Percentiles rank a stretch among this genome's conserved stretches.
These are phyloP conservation scores for Spathaspora arborariae DNA, from an alignment of 805 yeast species.

Conservation along the genomic window DNA sequence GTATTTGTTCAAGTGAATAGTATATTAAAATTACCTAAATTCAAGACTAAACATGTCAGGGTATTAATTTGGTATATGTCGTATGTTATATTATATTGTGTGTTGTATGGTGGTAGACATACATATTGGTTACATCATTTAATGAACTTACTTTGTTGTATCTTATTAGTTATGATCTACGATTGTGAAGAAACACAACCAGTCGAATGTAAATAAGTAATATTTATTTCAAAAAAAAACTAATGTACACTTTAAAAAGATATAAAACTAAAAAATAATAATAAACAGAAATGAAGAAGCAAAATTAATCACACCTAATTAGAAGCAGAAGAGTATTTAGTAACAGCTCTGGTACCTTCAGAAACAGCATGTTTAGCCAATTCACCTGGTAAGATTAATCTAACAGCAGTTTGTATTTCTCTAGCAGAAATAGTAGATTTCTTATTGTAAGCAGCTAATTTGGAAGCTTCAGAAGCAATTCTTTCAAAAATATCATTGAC, in stretches of 20 bases:
- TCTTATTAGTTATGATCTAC: constrained; percentile 30
- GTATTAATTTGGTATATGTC: constrained; percentile 8
- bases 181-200: not conserved
- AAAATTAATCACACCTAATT: constrained; percentile 16
- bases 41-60: constrained; percentile 9
- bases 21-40: constrained; percentile 44
- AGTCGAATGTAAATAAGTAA: not conserved
- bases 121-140: constrained; percentile 83
- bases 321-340: constrained; percentile 81
- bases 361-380: constrained; percentile 97
- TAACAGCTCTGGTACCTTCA: constrained; percentile 98
- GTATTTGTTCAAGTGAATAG: constrained; percentile 50
- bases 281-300: constrained; percentile 4
- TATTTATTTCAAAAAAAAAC: constrained; percentile 2
- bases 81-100: constrained; percentile 57
- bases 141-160: constrained; percentile 59
- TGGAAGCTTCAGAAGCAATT: constrained; percentile 96
- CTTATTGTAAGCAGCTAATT: constrained; percentile 98
- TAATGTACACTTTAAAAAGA: constrained; percentile 6
- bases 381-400: constrained; percentile 98
- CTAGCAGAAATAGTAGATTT: constrained; percentile 97
- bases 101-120: constrained; percentile 74
- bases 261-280: constrained; percentile 6
- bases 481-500: constrained; percentile 98
- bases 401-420: constrained; percentile 98